A percentile compares a stretch with the other conserved stretches of the same genome.
Evolutionary conservation across 2,329 filamentous ascomycete genomes (phyloP).

Genomic region (Colletotrichum phormii): DNA sequence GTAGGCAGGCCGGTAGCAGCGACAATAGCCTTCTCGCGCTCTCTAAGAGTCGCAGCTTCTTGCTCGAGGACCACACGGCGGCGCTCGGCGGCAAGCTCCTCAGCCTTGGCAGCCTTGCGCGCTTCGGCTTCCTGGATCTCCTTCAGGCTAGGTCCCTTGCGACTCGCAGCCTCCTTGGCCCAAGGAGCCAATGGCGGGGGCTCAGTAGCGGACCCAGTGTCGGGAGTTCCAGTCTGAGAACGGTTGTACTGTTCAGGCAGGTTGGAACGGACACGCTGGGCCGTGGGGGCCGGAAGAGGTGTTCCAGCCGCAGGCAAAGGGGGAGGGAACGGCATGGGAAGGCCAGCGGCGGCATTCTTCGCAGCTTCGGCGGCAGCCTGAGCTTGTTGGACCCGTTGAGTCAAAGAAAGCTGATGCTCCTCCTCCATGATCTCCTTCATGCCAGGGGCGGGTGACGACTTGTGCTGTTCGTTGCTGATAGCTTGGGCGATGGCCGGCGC

Average conservation of each 20-base stretch:
- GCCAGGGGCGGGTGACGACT: slow-evolving; percentile 27
- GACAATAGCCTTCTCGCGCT: slow-evolving; percentile 69
- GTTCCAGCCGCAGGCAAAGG: slow-evolving; percentile 81
- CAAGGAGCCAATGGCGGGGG: slow-evolving; percentile 88
- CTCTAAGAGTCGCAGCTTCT: slow-evolving; percentile 71
- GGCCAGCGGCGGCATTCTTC: slow-evolving; percentile 67
- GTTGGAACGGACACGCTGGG: slow-evolving; percentile 85
- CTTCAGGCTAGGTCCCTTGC: slow-evolving; percentile 90
- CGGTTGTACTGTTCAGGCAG: slow-evolving; percentile 79
- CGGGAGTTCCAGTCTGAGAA: slow-evolving; percentile 84
- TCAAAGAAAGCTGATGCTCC: slow-evolving; percentile 70
- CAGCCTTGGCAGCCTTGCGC: slow-evolving; percentile 88
- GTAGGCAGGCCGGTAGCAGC: slow-evolving; percentile 84
- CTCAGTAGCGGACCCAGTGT: slow-evolving; percentile 56
- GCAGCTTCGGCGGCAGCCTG: slow-evolving; percentile 57
- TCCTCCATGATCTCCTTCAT: slow-evolving; percentile 38
- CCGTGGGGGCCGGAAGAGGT: slow-evolving; percentile 87
- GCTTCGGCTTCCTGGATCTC: slow-evolving; percentile 98
- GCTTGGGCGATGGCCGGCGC: slow-evolving; percentile 28
- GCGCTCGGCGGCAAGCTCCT: slow-evolving; percentile 82
- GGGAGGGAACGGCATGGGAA: slow-evolving; percentile 81
- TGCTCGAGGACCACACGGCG: slow-evolving; percentile 85
- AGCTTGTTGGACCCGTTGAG: slow-evolving; percentile 87
- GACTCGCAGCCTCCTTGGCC: slow-evolving; percentile 85
- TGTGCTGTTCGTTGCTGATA: slow-evolving; percentile 33